These are phyloP conservation scores for Ustilago shanxiensis DNA, from an alignment of 1,284 basidiomycete species.

Conservation along the genomic window DNA sequence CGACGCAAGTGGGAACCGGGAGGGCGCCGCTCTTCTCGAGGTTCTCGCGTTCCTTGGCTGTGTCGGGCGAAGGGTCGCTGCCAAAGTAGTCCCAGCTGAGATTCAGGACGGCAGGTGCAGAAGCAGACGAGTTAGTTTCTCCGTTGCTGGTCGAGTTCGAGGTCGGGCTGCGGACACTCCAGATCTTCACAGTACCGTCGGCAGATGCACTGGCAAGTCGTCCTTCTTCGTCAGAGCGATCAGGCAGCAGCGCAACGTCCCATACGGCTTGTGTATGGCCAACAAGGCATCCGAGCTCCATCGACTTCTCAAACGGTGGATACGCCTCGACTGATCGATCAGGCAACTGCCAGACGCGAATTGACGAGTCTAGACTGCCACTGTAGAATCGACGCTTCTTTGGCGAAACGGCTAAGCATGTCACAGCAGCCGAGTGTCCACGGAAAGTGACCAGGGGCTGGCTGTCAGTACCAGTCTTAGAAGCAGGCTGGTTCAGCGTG, in stretches of 20 bases:
- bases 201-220: constrained; percentile 89
- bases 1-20: constrained; percentile 81
- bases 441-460: constrained; percentile 82
- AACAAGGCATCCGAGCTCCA: constrained; percentile 82
- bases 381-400: constrained; percentile 84
- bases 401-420: constrained; percentile 85
- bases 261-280: constrained; percentile 95
- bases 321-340: constrained; percentile 75
- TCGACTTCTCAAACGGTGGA: constrained; percentile 85
- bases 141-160: constrained; percentile 7
- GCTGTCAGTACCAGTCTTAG: constrained; percentile 42
- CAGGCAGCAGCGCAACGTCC: constrained; percentile 79
- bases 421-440: constrained; percentile 92
- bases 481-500: constrained; percentile 39
- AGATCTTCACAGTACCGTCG: constrained; percentile 91
- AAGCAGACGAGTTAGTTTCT: constrained; percentile 8
- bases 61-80: constrained; percentile 70
- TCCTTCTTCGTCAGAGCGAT: constrained; percentile 54
- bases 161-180: constrained; percentile 72
- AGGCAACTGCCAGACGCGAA: constrained; percentile 85
- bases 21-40: constrained; percentile 47
- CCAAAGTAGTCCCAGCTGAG: constrained; percentile 81
- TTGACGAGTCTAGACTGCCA: constrained; percentile 90
- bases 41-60: constrained; percentile 71
- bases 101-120: constrained; percentile 45